These are phyloP conservation scores for Coemansia sp. DNA, from an alignment of 192 early-diverging fungal genomes.

Conservation along the genomic window DNA sequence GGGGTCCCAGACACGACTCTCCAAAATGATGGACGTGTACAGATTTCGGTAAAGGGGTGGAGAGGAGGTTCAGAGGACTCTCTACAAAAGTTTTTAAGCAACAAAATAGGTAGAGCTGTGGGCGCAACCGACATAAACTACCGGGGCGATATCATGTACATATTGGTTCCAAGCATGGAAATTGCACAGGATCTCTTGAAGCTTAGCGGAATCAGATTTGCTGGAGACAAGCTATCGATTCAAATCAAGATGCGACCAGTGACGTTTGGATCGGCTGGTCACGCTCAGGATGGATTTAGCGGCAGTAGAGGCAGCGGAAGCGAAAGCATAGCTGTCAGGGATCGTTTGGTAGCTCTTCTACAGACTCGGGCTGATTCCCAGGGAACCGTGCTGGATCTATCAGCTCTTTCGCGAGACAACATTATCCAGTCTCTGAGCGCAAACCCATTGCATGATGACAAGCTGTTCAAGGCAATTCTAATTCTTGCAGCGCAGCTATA, in stretches of 20 bases:
- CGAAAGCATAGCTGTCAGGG: conserved; percentile 33
- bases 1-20: conserved; percentile 22
- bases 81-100: conserved; percentile 38
- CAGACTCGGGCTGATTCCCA: conserved; percentile 45
- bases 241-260: conserved; percentile 44
- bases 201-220: conserved; percentile 49
- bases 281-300: conserved; percentile 13
- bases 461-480: conserved; percentile 47
- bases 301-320: conserved; percentile 3
- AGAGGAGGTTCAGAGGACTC: conserved; percentile 38
- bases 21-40: conserved; percentile 24
- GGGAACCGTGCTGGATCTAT: conserved; percentile 43
- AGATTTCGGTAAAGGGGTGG: conserved; percentile 49
- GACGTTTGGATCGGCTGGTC: conserved; percentile 26
- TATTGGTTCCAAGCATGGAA: conserved; percentile 27
- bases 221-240: conserved; percentile 39
- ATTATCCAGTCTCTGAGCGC: conserved; percentile 41
- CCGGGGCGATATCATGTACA: conserved; percentile 46
- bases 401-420: conserved; percentile 32
- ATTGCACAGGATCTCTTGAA: conserved; percentile 44
- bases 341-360: conserved; percentile 39
- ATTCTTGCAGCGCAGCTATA: conserved; percentile 43
- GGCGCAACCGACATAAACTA: conserved; percentile 32
- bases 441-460: conserved; percentile 38
- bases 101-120: conserved; percentile 33